Base-by-base conservation (phyloP, 768 basidiomycete genomes). In the Scleroderma bovista region DNA sequence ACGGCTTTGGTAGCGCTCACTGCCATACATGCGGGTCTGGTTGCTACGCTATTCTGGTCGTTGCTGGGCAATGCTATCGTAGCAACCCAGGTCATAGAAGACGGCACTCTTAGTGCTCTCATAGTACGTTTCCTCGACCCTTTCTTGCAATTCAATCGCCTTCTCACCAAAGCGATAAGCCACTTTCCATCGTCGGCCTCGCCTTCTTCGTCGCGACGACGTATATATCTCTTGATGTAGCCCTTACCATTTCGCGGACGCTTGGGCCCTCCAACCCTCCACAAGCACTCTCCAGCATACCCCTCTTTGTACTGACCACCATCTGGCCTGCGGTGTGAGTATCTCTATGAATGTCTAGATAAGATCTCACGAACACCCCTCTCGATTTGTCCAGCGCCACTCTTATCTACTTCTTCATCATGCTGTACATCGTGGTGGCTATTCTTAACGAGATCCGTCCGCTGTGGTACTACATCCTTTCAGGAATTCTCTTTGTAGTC, bases 71-170 rank as follows among this genome's bases (percentile, higher is more conserved):
- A 88, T 66, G 87, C 76, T 9, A 68, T 91, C 51, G 77, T 93
- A 19, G 82, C 85, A 32, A 88, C 86, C n/a, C 95, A 98, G 68
- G 63, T 93, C 44, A 88, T 97, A 48, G 95, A 97, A 64, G 95
- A 90, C 60, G 95, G 93, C 6, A 89, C 89, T 0, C 70, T 83
- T 31, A 79, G 79, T 57, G 79, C 84, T 51, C 53, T 88, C 43
- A 69, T 86, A 47, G 86, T 88, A 47, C 57, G 78, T 43, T n/a
- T 12, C 23, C 16, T 78, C 42, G 23, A 15, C 53, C 23, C 45
- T 49, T 22, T 33, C 40, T 50, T 24, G 19, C 24, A 24, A 9
- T 19, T 12, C 22, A 7, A 43, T 20, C 11, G 7, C 29, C 26
- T 16, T 12, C 20, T 57, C 17, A 59, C 41, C 2, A 23, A 16